Conservation (phyloP, 352 stramenopile genomes). For the Plasmopara viticola region DNA sequence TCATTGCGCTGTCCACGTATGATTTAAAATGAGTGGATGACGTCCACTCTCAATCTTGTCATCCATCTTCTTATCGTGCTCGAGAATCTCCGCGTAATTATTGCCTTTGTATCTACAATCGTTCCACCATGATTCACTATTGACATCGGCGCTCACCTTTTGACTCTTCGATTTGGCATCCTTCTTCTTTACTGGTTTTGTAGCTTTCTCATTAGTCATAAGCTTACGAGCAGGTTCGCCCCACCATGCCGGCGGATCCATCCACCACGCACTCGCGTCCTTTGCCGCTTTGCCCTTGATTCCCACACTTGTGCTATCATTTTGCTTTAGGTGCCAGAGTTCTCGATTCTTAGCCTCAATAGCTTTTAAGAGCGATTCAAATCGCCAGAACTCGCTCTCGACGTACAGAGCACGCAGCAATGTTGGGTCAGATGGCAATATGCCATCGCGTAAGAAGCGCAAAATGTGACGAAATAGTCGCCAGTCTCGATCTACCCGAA, state of each 20-base stretch:
- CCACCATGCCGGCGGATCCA: conserved; percentile 66
- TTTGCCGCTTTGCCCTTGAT: conserved; percentile 3
- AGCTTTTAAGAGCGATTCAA: conserved; percentile 64
- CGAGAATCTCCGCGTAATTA: conserved; percentile 45
- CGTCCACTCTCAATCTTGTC: conserved; percentile 20
- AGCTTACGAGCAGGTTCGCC: conserved; percentile 9
- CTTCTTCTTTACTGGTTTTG: conserved; percentile 15
- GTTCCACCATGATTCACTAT: conserved; percentile 60
- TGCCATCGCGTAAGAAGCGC: conserved; percentile 69
- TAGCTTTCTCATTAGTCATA: conserved; percentile 21
- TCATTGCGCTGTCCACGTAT: conserved; percentile 35
- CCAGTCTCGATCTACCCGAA: conserved; percentile 71
- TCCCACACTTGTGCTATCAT: conserved; percentile 4
- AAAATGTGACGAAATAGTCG: conserved; percentile 73
- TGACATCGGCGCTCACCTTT: conserved; percentile 1
- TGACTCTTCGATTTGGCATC: conserved; percentile 9
- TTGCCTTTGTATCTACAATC: conserved; percentile 64
- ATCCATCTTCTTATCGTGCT: conserved; percentile 13
- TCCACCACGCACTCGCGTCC: conserved; percentile 46
- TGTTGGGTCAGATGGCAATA: conserved; percentile 60
- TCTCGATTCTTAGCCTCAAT: conserved; percentile 73
- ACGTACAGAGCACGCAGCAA: conserved; percentile 63
- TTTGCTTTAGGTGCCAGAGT: conserved; percentile 41
- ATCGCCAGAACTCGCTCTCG: conserved; percentile 80
- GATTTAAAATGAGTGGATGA: conserved; percentile 30